phyloP scores from a whole-genome alignment of 163 green algal genomes.

The Scenedesmus sp. region DNA sequence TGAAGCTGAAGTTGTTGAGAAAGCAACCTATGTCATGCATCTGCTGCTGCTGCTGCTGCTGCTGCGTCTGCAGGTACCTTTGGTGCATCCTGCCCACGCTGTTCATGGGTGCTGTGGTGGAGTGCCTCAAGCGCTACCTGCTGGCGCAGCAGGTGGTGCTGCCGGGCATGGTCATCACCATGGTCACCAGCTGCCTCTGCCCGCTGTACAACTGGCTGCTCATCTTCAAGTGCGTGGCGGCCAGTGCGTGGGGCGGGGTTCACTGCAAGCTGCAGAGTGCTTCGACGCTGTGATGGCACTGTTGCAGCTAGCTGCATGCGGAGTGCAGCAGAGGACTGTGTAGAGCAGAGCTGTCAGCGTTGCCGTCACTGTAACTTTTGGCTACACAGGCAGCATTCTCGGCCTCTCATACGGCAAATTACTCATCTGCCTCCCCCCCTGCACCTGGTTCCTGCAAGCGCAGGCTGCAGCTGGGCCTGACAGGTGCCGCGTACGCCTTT shows the following conservation, averaged over 20 bases:
- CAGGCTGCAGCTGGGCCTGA: slow-evolving; percentile 54
- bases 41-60: not conserved
- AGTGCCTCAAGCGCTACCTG: slow-evolving; percentile 68
- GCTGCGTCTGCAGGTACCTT: slow-evolving; percentile 59
- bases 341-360: not conserved
- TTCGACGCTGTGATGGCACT: too few species aligned
- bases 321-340: not conserved
- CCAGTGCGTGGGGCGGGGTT: not conserved
- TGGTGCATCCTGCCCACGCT: slow-evolving; percentile 53
- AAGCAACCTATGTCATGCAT: too few species aligned
- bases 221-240: slow-evolving; percentile 57
- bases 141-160: slow-evolving; percentile 62
- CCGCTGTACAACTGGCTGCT: slow-evolving; percentile 66
- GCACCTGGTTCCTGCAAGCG: not conserved
- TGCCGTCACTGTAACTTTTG: not conserved
- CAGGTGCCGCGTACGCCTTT: slow-evolving; percentile 61
- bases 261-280: not conserved
- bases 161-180: slow-evolving; percentile 57
- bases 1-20: too few species aligned
- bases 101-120: slow-evolving; percentile 41
- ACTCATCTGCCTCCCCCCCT: not conserved
- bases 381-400: not conserved
- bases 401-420: not conserved
- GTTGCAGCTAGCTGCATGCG: too few species aligned
- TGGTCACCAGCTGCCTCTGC: slow-evolving; percentile 53